phyloP scores from a whole-genome alignment of 2,329 filamentous ascomycete genomes.

The Zalaria sp. region DNA sequence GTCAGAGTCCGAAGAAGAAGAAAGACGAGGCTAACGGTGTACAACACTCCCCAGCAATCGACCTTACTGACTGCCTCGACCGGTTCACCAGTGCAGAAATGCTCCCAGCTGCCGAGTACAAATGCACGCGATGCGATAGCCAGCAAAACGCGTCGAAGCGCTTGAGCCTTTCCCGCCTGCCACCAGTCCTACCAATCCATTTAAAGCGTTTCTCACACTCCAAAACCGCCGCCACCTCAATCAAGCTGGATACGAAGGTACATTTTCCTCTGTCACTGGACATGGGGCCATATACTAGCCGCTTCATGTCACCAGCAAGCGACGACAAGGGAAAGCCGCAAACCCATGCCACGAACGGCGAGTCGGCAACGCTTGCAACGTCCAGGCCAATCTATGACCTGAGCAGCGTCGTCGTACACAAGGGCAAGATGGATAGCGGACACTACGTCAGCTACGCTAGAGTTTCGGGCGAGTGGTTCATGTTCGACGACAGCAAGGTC shows the following conservation, averaged over 20 bases:
- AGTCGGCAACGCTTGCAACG: slow-evolving; percentile 32
- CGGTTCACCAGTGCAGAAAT: slow-evolving; percentile 80
- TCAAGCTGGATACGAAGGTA: slow-evolving; percentile 75
- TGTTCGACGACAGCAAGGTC: slow-evolving; percentile 91
- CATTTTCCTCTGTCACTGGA: slow-evolving; percentile 78
- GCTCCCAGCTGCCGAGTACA: slow-evolving; percentile 61
- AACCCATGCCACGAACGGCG: slow-evolving; percentile 26
- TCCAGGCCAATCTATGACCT: slow-evolving; percentile 68
- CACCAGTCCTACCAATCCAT: slow-evolving; percentile 82
- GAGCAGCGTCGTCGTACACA: slow-evolving; percentile 80
- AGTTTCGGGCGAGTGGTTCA: slow-evolving; percentile 79
- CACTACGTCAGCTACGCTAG: slow-evolving; percentile 86
- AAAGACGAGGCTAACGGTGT: slow-evolving; percentile 12
- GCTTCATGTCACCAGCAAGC: slow-evolving; percentile 12
- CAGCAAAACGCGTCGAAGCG: slow-evolving; percentile 69
- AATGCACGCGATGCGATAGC: slow-evolving; percentile 65
- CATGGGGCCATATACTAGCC: slow-evolving; percentile 78
- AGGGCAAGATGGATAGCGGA: slow-evolving; percentile 82
- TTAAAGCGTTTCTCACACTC: slow-evolving; percentile 46
- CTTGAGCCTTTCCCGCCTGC: slow-evolving; percentile 68
- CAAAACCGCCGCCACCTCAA: slow-evolving; percentile 55
- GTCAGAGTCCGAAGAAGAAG: slow-evolving; percentile 40
- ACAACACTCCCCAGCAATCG: slow-evolving; percentile 19
- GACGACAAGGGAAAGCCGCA: slow-evolving; percentile 20
- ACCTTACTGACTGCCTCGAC: slow-evolving; percentile 53